A percentile compares a stretch with the other conserved stretches of the same genome.
Conservation (phyloP, 306 rosid genomes). For the Citrullus colocynthis region DNA sequence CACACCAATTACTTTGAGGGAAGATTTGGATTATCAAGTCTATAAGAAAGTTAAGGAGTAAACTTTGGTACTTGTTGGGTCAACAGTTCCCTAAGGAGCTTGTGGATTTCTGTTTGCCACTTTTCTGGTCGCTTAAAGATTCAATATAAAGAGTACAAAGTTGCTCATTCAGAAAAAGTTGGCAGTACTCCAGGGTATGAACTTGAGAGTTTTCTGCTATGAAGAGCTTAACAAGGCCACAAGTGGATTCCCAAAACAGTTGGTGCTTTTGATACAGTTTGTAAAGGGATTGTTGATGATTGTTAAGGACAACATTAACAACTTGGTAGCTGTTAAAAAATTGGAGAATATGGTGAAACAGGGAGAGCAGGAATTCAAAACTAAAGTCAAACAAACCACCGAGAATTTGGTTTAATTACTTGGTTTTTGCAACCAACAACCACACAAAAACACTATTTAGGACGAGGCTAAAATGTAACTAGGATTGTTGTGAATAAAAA, state of each 20-base stretch:
- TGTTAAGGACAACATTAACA: too few species aligned
- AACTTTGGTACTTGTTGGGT: too few species aligned
- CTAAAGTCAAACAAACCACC: conserved; percentile 25
- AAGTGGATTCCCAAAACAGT: background rate
- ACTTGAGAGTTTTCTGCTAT: background rate
- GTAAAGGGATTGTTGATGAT: conserved; percentile 9
- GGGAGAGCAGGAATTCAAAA: conserved; percentile 26
- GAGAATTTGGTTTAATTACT: conserved; percentile 6
- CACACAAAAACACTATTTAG: background rate
- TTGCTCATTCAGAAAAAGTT: too few species aligned
- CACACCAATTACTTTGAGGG: conserved; percentile 32
- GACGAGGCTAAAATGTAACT: too few species aligned
- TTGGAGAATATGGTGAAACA: conserved; percentile 16
- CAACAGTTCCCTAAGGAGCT: too few species aligned
- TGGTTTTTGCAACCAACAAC: conserved; percentile 14
- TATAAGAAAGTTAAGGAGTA: too few species aligned
- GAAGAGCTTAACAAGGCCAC: conserved; percentile 2
- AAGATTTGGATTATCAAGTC: conserved; percentile 23
- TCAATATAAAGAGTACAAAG: too few species aligned
- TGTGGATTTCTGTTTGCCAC: too few species aligned
- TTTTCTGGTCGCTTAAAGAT: too few species aligned
- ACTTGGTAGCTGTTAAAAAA: conserved; percentile 29
- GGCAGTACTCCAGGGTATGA: background rate
- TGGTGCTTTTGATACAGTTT: background rate
- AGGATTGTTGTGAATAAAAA: too few species aligned